A percentile compares a stretch with the other conserved stretches of the same genome.
phyloP scores from a whole-genome alignment of 192 early-diverging fungal genomes.

The Rhizophagus sp. region DNA sequence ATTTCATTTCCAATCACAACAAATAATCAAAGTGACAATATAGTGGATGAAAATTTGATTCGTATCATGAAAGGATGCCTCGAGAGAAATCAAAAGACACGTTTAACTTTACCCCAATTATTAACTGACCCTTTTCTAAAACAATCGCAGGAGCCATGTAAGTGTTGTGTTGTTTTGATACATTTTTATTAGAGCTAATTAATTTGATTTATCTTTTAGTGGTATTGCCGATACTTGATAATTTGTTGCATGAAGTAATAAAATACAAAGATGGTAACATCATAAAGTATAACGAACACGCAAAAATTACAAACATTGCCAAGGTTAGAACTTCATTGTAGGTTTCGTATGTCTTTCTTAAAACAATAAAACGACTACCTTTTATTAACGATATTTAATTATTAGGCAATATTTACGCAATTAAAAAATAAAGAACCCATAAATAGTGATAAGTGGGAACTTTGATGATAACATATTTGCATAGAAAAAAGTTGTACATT shows the following conservation, averaged over 20 bases:
- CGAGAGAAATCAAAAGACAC: slow-evolving; percentile 60
- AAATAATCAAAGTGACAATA: background rate
- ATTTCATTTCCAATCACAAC: slow-evolving; percentile 63
- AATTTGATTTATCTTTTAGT: background rate
- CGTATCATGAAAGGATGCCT: slow-evolving; percentile 72
- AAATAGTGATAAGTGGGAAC: background rate
- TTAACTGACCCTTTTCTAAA: slow-evolving; percentile 65
- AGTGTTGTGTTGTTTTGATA: background rate
- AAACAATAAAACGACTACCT: background rate
- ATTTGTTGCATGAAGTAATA: background rate
- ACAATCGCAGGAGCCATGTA: slow-evolving; percentile 20
- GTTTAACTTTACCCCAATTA: slow-evolving; percentile 70
- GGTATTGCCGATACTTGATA: background rate
- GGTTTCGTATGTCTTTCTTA: background rate
- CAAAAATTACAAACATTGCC: background rate
- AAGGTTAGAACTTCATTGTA: slow-evolving; percentile 10
- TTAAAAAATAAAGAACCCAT: background rate
- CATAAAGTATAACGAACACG: background rate
- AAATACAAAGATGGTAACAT: background rate
- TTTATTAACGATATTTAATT: background rate
- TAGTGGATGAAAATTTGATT: slow-evolving; percentile 53
- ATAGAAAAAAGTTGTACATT: background rate
- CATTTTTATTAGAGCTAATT: background rate
- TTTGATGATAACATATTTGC: background rate
- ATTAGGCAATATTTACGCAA: slow-evolving; percentile 6